Percentiles rank a stretch among this genome's conserved stretches.
Evolutionary conservation across 305 asterid genomes (phyloP).

Genomic region (Fraxinus ornus): DNA sequence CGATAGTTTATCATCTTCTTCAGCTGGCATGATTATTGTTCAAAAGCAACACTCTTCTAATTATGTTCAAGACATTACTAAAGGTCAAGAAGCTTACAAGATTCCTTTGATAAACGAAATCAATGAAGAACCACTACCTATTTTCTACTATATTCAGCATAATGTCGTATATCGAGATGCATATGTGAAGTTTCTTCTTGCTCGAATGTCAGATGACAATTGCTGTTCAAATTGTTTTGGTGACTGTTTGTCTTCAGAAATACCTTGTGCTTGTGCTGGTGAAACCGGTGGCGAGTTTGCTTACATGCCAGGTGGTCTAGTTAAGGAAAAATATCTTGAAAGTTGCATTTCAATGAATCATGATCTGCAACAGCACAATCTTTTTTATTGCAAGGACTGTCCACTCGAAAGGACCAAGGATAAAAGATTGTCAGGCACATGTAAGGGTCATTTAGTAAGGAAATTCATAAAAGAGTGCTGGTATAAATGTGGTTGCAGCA

Average conservation of each 20-base stretch:
- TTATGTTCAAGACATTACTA: constrained; percentile 48
- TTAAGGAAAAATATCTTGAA: constrained; percentile 47
- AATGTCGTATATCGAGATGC: constrained; percentile 49
- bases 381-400: constrained; percentile 57
- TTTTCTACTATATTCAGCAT: constrained; percentile 47
- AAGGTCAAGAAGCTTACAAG: constrained; percentile 50
- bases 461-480: constrained; percentile 76
- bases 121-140: constrained; percentile 38
- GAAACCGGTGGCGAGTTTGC: constrained; percentile 57
- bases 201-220: constrained; percentile 43
- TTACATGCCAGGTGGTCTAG: constrained; percentile 47
- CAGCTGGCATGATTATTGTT: constrained; percentile 31
- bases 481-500: constrained; percentile 66
- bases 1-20: constrained; percentile 2
- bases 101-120: constrained; percentile 55
- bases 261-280: constrained; percentile 57
- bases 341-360: constrained; percentile 44
- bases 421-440: constrained; percentile 34
- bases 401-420: constrained; percentile 50
- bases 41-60: constrained; percentile 23
- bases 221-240: constrained; percentile 55
- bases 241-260: constrained; percentile 48
- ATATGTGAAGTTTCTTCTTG: constrained; percentile 40
- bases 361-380: constrained; percentile 36
- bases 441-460: constrained; percentile 63